Evolutionary conservation across 2,329 filamentous ascomycete species (phyloP).

Genomic region (Xylaria digitata): DNA sequence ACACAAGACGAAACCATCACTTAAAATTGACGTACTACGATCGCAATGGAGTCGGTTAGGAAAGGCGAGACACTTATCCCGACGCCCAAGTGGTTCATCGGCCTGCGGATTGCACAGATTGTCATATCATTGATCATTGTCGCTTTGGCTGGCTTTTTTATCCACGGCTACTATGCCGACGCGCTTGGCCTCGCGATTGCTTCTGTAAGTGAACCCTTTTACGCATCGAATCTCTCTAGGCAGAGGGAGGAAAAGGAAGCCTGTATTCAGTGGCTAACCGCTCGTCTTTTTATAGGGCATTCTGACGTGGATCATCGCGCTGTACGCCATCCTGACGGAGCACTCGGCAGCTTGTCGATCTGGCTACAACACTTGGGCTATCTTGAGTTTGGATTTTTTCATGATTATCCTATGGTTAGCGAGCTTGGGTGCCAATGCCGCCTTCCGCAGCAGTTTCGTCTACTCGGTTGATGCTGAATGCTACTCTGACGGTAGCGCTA

Average conservation of each 20-base stretch:
- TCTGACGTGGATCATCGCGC: constrained; percentile 59
- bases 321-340: constrained; percentile 57
- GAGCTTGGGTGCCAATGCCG: constrained; percentile 55
- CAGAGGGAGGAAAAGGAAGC: neutral
- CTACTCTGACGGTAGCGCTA: constrained; percentile 53
- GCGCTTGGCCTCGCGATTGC: constrained; percentile 56
- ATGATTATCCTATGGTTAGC: constrained; percentile 62
- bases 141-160: constrained; percentile 56
- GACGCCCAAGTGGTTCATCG: constrained; percentile 58
- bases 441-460: constrained; percentile 53
- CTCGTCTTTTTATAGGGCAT: constrained; percentile 51
- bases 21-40: neutral
- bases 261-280: neutral
- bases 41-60: constrained; percentile 41
- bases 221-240: neutral
- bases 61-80: constrained; percentile 51
- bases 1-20: neutral
- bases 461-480: constrained; percentile 49
- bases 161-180: constrained; percentile 55
- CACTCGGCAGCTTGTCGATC: constrained; percentile 51
- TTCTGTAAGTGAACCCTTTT: constrained; percentile 50
- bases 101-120: constrained; percentile 55
- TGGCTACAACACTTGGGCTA: constrained; percentile 58
- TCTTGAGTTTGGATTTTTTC: constrained; percentile 57
- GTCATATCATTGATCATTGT: constrained; percentile 57